Conservation (phyloP, 345 rosid genomes). For the Tarenaya hassleriana region DNA sequence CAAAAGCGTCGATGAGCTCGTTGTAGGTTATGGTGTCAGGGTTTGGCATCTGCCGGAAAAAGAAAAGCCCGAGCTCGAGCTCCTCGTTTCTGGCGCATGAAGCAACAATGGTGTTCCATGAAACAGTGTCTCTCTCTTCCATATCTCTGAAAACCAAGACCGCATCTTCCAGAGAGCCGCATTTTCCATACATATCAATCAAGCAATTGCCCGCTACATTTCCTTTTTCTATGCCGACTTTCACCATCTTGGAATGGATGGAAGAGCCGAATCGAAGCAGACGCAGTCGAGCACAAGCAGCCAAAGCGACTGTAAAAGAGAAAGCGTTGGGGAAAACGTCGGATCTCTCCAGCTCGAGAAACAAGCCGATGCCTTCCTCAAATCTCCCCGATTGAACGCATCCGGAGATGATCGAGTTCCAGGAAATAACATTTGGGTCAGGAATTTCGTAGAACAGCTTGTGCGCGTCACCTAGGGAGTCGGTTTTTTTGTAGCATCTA, state of each 20-base stretch:
- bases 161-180: constrained; percentile 52
- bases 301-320: constrained; percentile 55
- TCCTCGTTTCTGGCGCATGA: constrained; percentile 56
- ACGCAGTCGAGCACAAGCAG: constrained; percentile 50
- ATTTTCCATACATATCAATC: constrained; percentile 82
- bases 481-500: constrained; percentile 34
- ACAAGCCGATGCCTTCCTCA: constrained; percentile 41
- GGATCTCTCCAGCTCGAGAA: constrained; percentile 47
- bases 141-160: constrained; percentile 39
- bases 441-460: constrained; percentile 70
- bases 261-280: constrained; percentile 36
- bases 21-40: constrained; percentile 73
- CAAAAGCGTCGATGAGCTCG: constrained; percentile 54
- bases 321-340: constrained; percentile 41
- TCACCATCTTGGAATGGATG: constrained; percentile 55
- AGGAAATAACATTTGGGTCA: constrained; percentile 58
- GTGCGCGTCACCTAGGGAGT: constrained; percentile 35
- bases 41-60: constrained; percentile 48
- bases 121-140: constrained; percentile 51
- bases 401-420: constrained; percentile 70
- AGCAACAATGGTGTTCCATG: constrained; percentile 78
- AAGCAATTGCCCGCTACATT: constrained; percentile 55
- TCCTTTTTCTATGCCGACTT: constrained; percentile 40
- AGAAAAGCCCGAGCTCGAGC: constrained; percentile 44
- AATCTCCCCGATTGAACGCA: constrained; percentile 45